phyloP scores from a whole-genome alignment of 2,329 filamentous ascomycete species.

The Fusarium chlamydosporum region DNA sequence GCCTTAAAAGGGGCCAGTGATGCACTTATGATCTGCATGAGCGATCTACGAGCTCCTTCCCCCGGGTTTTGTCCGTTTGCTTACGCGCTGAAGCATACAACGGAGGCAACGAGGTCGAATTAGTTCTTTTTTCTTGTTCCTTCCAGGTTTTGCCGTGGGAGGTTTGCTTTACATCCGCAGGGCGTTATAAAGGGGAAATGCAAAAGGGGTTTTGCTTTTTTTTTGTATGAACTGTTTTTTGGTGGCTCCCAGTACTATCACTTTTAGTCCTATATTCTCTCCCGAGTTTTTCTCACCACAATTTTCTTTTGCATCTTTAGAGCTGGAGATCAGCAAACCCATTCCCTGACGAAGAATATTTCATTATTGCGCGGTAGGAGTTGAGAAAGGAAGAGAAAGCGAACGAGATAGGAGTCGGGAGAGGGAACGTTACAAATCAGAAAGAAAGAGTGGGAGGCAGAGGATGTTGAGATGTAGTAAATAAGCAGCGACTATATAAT shows the following conservation, averaged over 20 bases:
- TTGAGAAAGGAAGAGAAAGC: constrained; percentile 8
- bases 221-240: constrained; percentile 45
- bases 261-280: constrained; percentile 43
- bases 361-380: constrained; percentile 39
- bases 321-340: constrained; percentile 50
- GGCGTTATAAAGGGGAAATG: constrained; percentile 54
- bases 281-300: constrained; percentile 44
- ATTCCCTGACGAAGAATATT: constrained; percentile 50
- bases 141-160: constrained; percentile 32
- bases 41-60: constrained; percentile 61
- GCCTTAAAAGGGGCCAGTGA: constrained; percentile 52
- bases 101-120: constrained; percentile 43
- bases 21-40: constrained; percentile 65
- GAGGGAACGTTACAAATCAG: constrained; percentile 3
- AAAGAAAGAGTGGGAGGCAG: constrained; percentile 25
- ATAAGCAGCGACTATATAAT: constrained; percentile 49
- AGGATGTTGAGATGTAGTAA: constrained; percentile 32
- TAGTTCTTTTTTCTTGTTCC: constrained; percentile 41
- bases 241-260: constrained; percentile 43
- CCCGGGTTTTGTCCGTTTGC: constrained; percentile 40
- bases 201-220: constrained; percentile 41
- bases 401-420: constrained; percentile 11
- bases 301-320: constrained; percentile 50
- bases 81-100: constrained; percentile 38
- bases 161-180: constrained; percentile 53